These are phyloP conservation scores for Cardamine occulta DNA, from an alignment of 345 rosid species.

Conservation along the genomic window DNA sequence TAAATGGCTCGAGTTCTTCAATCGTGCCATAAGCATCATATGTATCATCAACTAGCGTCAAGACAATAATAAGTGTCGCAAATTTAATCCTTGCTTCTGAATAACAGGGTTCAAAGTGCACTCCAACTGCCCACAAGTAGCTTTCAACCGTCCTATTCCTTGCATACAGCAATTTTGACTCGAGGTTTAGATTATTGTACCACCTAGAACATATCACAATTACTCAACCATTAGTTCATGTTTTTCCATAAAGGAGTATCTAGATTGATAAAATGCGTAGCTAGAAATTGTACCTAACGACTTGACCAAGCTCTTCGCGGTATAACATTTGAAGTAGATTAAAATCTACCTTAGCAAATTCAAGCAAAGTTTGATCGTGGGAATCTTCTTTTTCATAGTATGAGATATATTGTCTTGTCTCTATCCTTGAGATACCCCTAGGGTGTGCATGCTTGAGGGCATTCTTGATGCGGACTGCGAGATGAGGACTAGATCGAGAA, in stretches of 20 bases:
- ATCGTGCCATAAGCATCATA: slow-evolving; percentile 29
- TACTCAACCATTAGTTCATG: not conserved
- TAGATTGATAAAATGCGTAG: not conserved
- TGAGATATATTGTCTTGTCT: slow-evolving; percentile 29
- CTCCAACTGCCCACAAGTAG: slow-evolving; percentile 32
- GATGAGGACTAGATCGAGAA: slow-evolving; percentile 3
- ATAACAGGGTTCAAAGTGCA: not conserved
- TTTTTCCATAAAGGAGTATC: not conserved
- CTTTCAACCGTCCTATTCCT: slow-evolving; percentile 21
- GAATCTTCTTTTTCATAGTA: slow-evolving; percentile 21
- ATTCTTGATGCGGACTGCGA: slow-evolving; percentile 12
- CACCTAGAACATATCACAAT: not conserved
- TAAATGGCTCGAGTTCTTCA: slow-evolving; percentile 28
- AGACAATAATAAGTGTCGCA: not conserved
- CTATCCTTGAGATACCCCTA: slow-evolving; percentile 26
- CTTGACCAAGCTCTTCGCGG: slow-evolving; percentile 29
- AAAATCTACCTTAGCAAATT: slow-evolving; percentile 39
- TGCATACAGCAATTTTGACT: slow-evolving; percentile 3
- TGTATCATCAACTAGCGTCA: slow-evolving; percentile 33
- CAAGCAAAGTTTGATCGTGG: slow-evolving; percentile 14
- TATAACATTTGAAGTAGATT: not conserved
- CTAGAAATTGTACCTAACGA: not conserved
- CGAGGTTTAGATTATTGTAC: slow-evolving; percentile 3
- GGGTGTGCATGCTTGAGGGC: slow-evolving; percentile 30
- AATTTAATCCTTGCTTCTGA: not conserved